Evolutionary conservation across 805 yeast genomes (phyloP).

Genomic region (Blastobotrys chiropterorum): DNA sequence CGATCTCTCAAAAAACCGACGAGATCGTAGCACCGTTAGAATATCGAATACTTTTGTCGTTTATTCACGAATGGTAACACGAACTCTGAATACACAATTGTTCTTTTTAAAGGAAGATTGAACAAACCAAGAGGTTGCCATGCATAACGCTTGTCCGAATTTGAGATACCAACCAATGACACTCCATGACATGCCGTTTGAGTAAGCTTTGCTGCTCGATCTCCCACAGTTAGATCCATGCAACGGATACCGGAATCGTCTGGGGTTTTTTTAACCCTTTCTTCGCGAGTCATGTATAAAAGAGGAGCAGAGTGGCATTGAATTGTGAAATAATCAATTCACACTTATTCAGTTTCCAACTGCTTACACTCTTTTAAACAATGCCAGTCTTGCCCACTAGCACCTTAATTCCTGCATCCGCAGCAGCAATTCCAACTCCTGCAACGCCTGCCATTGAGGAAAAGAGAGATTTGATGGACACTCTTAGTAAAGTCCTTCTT

Average conservation of each 20-base stretch:
- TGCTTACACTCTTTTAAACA: neutral
- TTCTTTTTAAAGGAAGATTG: too few species aligned
- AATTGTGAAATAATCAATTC: too few species aligned
- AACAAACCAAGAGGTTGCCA: too few species aligned
- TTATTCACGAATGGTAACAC: too few species aligned
- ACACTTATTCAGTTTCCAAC: neutral
- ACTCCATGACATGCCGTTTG: too few species aligned
- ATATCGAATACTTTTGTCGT: too few species aligned
- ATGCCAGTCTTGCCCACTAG: neutral
- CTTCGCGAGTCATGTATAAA: neutral
- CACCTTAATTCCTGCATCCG: neutral
- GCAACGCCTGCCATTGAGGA: neutral
- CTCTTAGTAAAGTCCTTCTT: neutral
- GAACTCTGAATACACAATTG: too few species aligned
- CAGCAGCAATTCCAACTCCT: neutral
- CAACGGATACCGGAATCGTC: neutral
- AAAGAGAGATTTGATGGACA: neutral
- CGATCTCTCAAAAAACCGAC: too few species aligned
- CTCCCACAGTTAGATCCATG: neutral
- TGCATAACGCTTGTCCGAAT: too few species aligned
- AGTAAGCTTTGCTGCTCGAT: neutral
- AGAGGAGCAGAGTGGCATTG: too few species aligned
- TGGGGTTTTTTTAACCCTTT: neutral
- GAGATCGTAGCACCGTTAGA: too few species aligned
- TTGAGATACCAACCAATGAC: too few species aligned